Base-by-base conservation (phyloP, 805 yeast species). In the Isabelozyma gotoi region DNA sequence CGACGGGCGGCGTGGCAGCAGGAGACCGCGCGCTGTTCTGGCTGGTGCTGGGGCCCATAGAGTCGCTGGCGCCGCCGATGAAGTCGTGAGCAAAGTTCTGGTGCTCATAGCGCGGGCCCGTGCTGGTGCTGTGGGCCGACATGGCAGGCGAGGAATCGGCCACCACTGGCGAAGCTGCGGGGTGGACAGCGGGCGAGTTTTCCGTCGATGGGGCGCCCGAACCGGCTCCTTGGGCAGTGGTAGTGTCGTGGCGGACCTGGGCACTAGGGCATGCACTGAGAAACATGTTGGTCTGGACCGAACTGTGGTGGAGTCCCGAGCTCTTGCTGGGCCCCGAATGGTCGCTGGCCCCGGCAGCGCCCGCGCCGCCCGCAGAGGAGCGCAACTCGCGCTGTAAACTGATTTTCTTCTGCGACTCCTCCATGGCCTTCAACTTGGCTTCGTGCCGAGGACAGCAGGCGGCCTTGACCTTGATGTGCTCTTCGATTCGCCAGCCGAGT, bases 401-500 rank as follows among this genome's bases (percentile, higher is more conserved):
- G 0, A 41, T 29, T 33, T 50, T 56, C 44, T 50, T 54, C 39
- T 67, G 69, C 15, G 52, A 19, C 7, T 75, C 79, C 45, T 76
- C 78, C 3, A 71, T 56, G 1, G 61, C 57, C 40, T 68, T 67
- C 39, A 82, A 65, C 53, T 83, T 83, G 8, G 64, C 49, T 33
- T 62, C 62, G 59, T 88, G 96, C 29, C 65, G 59, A 7, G 65
- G 60, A 65, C 96, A 90, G 21, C 82, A 67, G 51, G 67, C 59
- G 2, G 81, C 76, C 48, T 76, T 74, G 14, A 88, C 73, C 54
- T 82, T 80, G n/a, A 84, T 76, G 39, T 75, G 77, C 59, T 94
- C 98, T 57, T 92, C 96, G 12, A 94, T 77, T 56, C 88, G 76
- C 98, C 98, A 94, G 44, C 76, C 76, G 34, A 94, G 65, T 59